Evolutionary conservation across 169 alveolate genomes (phyloP).

Genomic region (Miamiensis avidus): DNA sequence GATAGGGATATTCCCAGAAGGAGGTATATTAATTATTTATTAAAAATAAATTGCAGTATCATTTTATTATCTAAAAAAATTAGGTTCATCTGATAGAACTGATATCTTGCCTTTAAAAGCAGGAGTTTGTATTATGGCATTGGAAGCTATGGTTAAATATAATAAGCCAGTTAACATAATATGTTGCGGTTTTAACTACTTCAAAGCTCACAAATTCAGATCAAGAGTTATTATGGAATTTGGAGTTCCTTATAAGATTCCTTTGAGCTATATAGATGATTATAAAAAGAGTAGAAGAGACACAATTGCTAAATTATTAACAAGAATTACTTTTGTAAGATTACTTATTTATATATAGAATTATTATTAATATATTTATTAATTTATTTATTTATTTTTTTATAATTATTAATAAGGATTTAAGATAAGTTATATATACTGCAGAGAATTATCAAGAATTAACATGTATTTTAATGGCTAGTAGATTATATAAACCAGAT

Average conservation of each 20-base stretch:
- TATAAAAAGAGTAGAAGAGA: constrained; percentile 41
- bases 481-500: constrained; percentile 53
- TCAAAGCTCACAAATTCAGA: constrained; percentile 64
- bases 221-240: constrained; percentile 63
- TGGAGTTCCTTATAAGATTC: constrained; percentile 58
- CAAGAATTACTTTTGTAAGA: constrained; percentile 41
- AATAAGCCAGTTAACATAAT: constrained; percentile 46
- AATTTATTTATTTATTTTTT: no score
- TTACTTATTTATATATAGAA: neutral
- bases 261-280: constrained; percentile 32
- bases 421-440: constrained; percentile 52
- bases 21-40: no score
- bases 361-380: neutral
- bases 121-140: constrained; percentile 77
- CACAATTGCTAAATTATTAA: constrained; percentile 46
- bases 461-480: constrained; percentile 49
- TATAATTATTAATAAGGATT: neutral
- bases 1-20: constrained; percentile 89
- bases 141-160: constrained; percentile 79
- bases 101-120: constrained; percentile 75
- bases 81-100: constrained; percentile 75
- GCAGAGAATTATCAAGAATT: constrained; percentile 61
- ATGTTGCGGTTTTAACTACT: constrained; percentile 72
- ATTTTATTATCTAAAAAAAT: no score
- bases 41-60: no score